Conservation (phyloP, 139 green algal species). For the Ettlia oleoabundans region DNA sequence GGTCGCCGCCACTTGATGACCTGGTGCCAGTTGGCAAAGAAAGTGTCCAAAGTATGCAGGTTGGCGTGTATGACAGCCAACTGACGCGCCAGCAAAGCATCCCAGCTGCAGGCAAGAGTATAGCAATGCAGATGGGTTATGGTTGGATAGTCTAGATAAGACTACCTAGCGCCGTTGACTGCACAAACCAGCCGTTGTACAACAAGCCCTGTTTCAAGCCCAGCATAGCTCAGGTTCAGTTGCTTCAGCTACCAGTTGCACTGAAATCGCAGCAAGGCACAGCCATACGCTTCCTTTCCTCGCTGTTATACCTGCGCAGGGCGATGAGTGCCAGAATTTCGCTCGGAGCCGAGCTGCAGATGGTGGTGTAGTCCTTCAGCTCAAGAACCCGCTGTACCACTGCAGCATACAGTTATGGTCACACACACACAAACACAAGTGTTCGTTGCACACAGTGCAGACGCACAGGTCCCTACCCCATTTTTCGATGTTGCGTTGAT, state of each 20-base stretch:
- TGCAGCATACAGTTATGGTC: neutral
- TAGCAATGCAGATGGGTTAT: neutral
- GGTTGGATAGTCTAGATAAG: neutral
- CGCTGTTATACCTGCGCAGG: constrained; percentile 31
- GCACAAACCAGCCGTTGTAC: no score
- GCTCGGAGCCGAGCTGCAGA: constrained; percentile 66
- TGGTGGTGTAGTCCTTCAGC: constrained; percentile 88
- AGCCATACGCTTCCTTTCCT: neutral
- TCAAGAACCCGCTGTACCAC: constrained; percentile 52
- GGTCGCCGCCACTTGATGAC: constrained; percentile 63
- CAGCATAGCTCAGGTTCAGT: no score
- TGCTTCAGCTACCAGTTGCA: no score
- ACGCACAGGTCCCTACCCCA: no score
- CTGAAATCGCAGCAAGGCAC: no score
- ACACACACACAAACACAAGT: no score
- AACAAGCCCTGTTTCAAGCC: no score
- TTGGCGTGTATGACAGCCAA: constrained; percentile 59
- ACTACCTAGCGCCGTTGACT: neutral
- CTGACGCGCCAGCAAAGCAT: constrained; percentile 50
- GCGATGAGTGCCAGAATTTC: constrained; percentile 76
- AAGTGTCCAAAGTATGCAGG: constrained; percentile 42
- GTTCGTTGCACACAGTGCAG: neutral
- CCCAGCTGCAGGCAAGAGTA: constrained; percentile 10
- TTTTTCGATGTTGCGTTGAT: no score
- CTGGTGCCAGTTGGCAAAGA: constrained; percentile 43